These are phyloP conservation scores for Strigomonas culicis DNA, from an alignment of 208 protist genomes.

Conservation along the genomic window DNA sequence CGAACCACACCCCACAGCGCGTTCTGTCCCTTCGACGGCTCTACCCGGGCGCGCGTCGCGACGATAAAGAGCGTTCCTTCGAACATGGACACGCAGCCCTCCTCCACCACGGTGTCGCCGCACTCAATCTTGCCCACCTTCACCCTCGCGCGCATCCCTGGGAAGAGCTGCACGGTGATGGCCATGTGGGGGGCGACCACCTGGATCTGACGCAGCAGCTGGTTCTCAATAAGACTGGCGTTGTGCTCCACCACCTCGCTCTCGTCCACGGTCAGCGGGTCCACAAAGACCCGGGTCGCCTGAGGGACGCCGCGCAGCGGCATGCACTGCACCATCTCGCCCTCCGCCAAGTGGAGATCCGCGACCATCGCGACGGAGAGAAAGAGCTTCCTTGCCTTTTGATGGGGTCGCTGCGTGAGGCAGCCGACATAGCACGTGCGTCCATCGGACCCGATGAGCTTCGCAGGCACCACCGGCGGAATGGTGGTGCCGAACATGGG, in stretches of 20 bases:
- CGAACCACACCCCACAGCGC: slow-evolving; percentile 55
- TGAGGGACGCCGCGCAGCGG: slow-evolving; percentile 33
- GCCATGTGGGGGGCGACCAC: slow-evolving; percentile 77
- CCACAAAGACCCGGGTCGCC: slow-evolving; percentile 74
- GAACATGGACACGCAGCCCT: slow-evolving; percentile 68
- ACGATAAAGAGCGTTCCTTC: slow-evolving; percentile 86
- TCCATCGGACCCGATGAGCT: slow-evolving; percentile 39
- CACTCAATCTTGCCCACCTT: slow-evolving; percentile 62
- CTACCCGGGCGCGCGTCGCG: slow-evolving; percentile 54
- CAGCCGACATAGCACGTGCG: slow-evolving; percentile 63
- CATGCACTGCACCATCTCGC: slow-evolving; percentile 50
- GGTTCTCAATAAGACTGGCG: slow-evolving; percentile 70
- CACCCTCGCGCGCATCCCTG: slow-evolving; percentile 61
- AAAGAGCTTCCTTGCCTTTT: slow-evolving; percentile 41
- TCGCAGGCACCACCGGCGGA: slow-evolving; percentile 53
- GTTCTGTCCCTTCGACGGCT: slow-evolving; percentile 9
- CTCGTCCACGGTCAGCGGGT: slow-evolving; percentile 83
- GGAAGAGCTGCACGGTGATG: slow-evolving; percentile 65
- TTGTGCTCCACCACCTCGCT: slow-evolving; percentile 92
- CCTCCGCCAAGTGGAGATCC: slow-evolving; percentile 52
- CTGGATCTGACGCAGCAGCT: slow-evolving; percentile 81
- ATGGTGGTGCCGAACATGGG: slow-evolving; percentile 43
- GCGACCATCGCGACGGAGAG: slow-evolving; percentile 46
- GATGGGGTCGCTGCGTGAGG: slow-evolving; percentile 45
- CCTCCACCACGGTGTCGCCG: slow-evolving; percentile 25